phyloP scores from a whole-genome alignment of 345 rosid species.

The Hibiscus syriacus region DNA sequence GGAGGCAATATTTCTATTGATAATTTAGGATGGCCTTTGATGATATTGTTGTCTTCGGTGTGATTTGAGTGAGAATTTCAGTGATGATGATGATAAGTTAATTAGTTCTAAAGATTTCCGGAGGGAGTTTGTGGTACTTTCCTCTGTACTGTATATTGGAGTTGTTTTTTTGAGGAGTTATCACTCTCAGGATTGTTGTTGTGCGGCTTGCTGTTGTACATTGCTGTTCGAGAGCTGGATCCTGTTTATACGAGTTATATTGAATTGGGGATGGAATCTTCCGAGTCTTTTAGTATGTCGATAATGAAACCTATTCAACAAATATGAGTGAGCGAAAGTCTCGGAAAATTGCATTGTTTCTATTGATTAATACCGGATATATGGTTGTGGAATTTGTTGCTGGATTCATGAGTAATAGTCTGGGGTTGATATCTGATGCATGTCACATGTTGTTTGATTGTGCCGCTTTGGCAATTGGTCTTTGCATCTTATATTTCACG shows the following conservation, averaged over 20 bases:
- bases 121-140: constrained; percentile 64
- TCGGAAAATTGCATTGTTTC: constrained; percentile 86
- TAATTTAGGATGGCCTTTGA: constrained; percentile 81
- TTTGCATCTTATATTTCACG: constrained; percentile 87
- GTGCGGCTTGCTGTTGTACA: constrained; percentile 61
- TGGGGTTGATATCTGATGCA: constrained; percentile 93
- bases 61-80: constrained; percentile 65
- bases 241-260: constrained; percentile 37
- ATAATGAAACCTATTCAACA: constrained; percentile 76
- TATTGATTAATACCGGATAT: constrained; percentile 76
- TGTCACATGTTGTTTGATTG: constrained; percentile 99
- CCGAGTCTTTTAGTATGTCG: constrained; percentile 44
- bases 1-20: constrained; percentile 40
- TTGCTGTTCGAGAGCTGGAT: constrained; percentile 67
- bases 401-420: constrained; percentile 96
- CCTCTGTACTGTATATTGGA: constrained; percentile 63
- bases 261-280: constrained; percentile 56
- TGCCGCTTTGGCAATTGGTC: constrained; percentile 90
- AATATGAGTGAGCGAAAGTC: constrained; percentile 92
- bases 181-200: constrained; percentile 78
- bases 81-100: constrained; percentile 61
- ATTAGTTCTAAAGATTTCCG: constrained; percentile 50
- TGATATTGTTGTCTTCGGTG: constrained; percentile 82
- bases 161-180: constrained; percentile 65
- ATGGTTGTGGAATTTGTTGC: constrained; percentile 92